A percentile compares a stretch with the other conserved stretches of the same genome.
These are phyloP conservation scores for Entophlyctis helioformis DNA, from an alignment of 192 early-diverging fungal species.

Conservation along the genomic window DNA sequence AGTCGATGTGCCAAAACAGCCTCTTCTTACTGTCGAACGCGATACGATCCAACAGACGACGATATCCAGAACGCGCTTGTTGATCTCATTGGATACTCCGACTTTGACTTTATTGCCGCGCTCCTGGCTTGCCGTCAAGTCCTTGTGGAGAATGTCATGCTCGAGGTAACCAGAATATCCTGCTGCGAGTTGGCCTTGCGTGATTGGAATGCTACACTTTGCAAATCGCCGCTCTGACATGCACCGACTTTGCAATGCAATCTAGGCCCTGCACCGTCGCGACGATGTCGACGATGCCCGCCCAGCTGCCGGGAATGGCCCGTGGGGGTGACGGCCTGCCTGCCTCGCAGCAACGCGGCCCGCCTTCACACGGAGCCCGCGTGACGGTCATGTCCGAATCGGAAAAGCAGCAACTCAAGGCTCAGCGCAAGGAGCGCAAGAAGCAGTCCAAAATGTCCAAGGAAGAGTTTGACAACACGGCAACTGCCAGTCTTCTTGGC, in stretches of 20 bases:
- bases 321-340: conserved; percentile 1
- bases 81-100: conserved; percentile 62
- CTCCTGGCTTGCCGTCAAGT: conserved; percentile 42
- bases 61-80: conserved; percentile 55
- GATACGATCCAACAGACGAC: conserved; percentile 33
- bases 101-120: conserved; percentile 53
- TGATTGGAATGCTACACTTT: conserved; percentile 17
- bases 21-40: too few relatives aligned
- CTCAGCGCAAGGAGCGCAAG: conserved; percentile 53
- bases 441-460: conserved; percentile 23
- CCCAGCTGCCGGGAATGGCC: not conserved
- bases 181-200: not conserved
- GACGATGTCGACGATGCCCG: not conserved
- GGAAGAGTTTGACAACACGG: not conserved
- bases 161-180: conserved; percentile 7
- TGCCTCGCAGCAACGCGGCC: conserved; percentile 5
- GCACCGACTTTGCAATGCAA: not conserved
- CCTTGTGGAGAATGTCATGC: conserved; percentile 52
- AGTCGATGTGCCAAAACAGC: not conserved
- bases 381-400: conserved; percentile 51
- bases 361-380: conserved; percentile 44
- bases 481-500: conserved; percentile 39
- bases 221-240: not conserved
- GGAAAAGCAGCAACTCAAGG: conserved; percentile 47
- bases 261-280: conserved; percentile 3